Conservation (phyloP, 805 yeast genomes). For the Hanseniaspora occidentalis region DNA sequence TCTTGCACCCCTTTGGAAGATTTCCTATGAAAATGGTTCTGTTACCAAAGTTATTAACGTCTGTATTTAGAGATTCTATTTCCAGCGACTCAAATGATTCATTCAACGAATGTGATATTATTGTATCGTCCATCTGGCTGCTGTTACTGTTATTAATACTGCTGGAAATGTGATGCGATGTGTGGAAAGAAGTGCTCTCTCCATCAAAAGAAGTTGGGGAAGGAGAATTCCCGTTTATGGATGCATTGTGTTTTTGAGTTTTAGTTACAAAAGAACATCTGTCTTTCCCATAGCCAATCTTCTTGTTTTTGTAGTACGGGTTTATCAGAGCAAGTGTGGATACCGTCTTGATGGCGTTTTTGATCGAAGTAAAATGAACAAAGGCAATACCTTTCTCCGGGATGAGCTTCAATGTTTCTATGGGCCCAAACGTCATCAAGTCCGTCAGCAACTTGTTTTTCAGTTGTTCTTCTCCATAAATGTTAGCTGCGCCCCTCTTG, state of each 20-base stretch:
- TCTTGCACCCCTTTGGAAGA: conserved; percentile 74
- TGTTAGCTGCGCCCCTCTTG: no score
- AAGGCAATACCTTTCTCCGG: conserved; percentile 79
- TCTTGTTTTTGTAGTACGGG: conserved; percentile 60
- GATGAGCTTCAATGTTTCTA: conserved; percentile 73
- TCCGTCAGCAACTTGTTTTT: conserved; percentile 44
- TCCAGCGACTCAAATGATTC: conserved; percentile 97
- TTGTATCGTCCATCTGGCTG: conserved; percentile 49
- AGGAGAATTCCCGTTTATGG: conserved; percentile 63
- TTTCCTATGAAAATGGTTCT: conserved; percentile 88
- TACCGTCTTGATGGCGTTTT: conserved; percentile 79
- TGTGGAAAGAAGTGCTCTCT: not conserved
- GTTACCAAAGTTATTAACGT: conserved; percentile 82
- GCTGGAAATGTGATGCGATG: not conserved
- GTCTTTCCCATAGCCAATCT: conserved; percentile 87
- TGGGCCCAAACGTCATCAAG: conserved; percentile 61
- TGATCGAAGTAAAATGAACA: conserved; percentile 76
- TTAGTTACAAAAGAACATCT: conserved; percentile 89
- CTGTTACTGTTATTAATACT: conserved; percentile 51
- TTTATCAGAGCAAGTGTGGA: conserved; percentile 51
- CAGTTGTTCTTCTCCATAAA: conserved; percentile 2
- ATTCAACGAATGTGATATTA: no score
- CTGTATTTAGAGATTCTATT: conserved; percentile 89
- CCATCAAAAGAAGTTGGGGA: not conserved
- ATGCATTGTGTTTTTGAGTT: conserved; percentile 94